Evolutionary conservation across 2,329 filamentous ascomycete species (phyloP).

Genomic region (Macrophomina phaseolina): DNA sequence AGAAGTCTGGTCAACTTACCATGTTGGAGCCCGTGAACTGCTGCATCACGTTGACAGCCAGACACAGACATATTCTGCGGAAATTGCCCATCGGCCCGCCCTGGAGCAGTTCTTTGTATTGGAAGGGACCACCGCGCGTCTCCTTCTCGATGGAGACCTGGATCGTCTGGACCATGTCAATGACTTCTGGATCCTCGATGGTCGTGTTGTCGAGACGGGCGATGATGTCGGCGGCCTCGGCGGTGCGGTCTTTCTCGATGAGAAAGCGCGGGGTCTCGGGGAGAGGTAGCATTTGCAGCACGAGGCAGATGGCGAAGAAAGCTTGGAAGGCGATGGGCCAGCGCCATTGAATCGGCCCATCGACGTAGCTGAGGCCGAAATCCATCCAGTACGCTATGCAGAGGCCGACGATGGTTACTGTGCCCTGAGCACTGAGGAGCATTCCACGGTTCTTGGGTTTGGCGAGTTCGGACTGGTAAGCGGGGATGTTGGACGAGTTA

Average conservation of each 20-base stretch:
- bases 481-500: slow-evolving; percentile 48
- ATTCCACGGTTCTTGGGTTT: slow-evolving; percentile 49
- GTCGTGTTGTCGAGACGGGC: not conserved
- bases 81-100: slow-evolving; percentile 40
- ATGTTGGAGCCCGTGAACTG: slow-evolving; percentile 47
- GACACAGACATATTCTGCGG: slow-evolving; percentile 42
- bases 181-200: slow-evolving; percentile 31
- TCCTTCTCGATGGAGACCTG: slow-evolving; percentile 41
- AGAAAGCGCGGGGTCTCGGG: slow-evolving; percentile 47
- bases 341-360: slow-evolving; percentile 35
- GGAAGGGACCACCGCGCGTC: slow-evolving; percentile 41
- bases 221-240: slow-evolving; percentile 34
- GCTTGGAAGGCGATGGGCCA: slow-evolving; percentile 64
- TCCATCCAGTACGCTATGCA: slow-evolving; percentile 57
- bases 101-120: slow-evolving; percentile 44
- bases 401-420: slow-evolving; percentile 54
- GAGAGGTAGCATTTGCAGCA: slow-evolving; percentile 53
- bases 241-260: slow-evolving; percentile 39
- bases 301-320: slow-evolving; percentile 62
- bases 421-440: slow-evolving; percentile 58
- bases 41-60: slow-evolving; percentile 44
- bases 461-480: slow-evolving; percentile 48
- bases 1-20: slow-evolving; percentile 31
- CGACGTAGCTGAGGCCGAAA: slow-evolving; percentile 10
- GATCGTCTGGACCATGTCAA: slow-evolving; percentile 46